phyloP scores from a whole-genome alignment of 2,329 filamentous ascomycete genomes.

The Ophiostoma tasmaniense region DNA sequence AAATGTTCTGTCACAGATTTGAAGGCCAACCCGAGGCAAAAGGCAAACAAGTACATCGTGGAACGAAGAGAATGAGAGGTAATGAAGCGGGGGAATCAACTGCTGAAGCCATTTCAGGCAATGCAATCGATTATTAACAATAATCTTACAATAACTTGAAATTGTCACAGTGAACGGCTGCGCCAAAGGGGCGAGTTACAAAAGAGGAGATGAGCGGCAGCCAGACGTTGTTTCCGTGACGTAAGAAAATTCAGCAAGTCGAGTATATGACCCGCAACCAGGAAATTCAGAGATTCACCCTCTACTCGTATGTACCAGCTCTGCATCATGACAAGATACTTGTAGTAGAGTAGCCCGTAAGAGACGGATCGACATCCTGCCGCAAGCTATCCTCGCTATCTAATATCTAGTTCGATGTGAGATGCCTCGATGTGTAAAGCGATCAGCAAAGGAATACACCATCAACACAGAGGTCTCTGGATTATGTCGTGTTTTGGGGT shows the following conservation, averaged over 20 bases:
- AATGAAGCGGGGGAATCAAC: no score
- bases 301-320: no score
- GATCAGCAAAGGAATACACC: neutral
- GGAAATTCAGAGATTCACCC: no score
- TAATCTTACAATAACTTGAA: neutral
- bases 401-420: no score
- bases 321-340: neutral
- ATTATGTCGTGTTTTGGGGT: neutral
- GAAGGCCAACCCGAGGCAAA: neutral
- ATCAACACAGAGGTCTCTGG: neutral
- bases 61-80: no score
- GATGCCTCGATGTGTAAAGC: neutral
- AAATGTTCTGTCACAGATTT: neutral
- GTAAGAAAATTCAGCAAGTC: neutral
- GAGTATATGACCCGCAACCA: neutral
- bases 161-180: neutral
- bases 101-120: no score
- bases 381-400: neutral
- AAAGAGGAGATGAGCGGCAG: neutral
- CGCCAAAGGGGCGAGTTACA: neutral
- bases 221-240: neutral
- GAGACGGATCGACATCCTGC: neutral
- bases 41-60: no score
- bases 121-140: neutral
- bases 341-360: no score